Percentiles rank a stretch among this genome's conserved stretches.
Conservation (phyloP, 176 grass and related monocot genomes). For the Cenchrus americanus region DNA sequence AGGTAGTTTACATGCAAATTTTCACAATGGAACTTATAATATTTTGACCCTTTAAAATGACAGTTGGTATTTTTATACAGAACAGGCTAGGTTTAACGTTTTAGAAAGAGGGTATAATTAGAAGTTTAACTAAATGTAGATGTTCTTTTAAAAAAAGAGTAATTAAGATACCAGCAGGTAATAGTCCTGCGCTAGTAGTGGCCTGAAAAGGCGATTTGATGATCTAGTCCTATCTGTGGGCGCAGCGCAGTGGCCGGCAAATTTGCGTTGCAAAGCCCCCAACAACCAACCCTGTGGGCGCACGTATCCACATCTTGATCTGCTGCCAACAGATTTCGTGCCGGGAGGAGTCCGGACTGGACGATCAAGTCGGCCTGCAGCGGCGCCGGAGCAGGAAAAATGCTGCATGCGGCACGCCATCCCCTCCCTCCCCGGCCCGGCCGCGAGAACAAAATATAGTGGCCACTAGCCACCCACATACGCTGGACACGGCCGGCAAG, state of each 20-base stretch:
- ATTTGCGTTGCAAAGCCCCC: background rate
- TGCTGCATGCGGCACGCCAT: background rate
- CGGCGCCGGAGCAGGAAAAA: background rate
- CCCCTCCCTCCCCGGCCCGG: background rate
- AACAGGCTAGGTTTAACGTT: too few species aligned
- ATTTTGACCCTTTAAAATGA: too few species aligned
- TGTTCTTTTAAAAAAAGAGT: too few species aligned
- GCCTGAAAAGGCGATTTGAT: too few species aligned
- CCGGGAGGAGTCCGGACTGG: background rate
- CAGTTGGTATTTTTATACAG: too few species aligned
- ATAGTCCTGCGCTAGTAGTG: too few species aligned
- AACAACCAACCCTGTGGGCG: background rate
- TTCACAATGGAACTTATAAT: too few species aligned
- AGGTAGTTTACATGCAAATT: too few species aligned
- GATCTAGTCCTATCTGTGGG: too few species aligned
- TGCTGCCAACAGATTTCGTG: background rate
- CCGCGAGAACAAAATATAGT: background rate
- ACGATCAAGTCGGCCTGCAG: background rate
- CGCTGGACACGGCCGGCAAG: background rate
- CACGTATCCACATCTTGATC: background rate
- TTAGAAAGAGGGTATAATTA: too few species aligned
- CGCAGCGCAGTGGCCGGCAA: background rate
- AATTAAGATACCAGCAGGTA: too few species aligned
- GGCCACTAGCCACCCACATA: background rate
- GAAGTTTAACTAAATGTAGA: too few species aligned